Evolutionary conservation across 2,329 filamentous ascomycete genomes (phyloP).

Genomic region (Aspergillus caelatus): DNA sequence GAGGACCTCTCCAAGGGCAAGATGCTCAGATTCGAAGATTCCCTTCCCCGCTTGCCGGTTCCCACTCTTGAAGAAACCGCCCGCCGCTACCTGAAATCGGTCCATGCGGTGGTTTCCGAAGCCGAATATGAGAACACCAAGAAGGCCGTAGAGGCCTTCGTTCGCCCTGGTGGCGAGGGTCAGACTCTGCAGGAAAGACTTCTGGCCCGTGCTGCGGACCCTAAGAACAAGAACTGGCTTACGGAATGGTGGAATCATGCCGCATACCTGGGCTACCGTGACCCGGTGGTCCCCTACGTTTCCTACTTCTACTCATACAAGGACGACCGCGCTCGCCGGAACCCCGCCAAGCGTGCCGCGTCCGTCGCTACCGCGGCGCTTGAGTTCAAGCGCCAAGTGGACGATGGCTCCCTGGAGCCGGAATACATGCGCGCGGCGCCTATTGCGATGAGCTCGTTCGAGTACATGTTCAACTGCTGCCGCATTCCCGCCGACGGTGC

Average conservation of each 20-base stretch:
- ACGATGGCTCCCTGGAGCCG: conserved; percentile 79
- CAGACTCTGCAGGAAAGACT: conserved; percentile 86
- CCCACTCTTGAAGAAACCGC: conserved; percentile 67
- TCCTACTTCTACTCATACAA: conserved; percentile 99
- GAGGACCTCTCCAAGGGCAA: conserved; percentile 65
- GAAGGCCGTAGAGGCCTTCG: conserved; percentile 84
- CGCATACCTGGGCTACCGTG: conserved; percentile 89
- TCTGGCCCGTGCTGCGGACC: conserved; percentile 74
- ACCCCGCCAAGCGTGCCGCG: conserved; percentile 90
- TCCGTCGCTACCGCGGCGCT: conserved; percentile 83
- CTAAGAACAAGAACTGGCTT: conserved; percentile 88
- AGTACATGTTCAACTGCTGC: conserved; percentile 98
- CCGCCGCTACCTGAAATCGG: conserved; percentile 67
- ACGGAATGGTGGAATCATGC: conserved; percentile 98
- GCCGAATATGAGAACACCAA: conserved; percentile 65
- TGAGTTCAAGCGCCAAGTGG: conserved; percentile 94
- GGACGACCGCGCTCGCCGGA: conserved; percentile 83
- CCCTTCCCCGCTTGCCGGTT: conserved; percentile 64
- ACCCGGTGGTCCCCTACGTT: conserved; percentile 95
- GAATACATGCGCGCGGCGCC: conserved; percentile 99
- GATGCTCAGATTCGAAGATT: conserved; percentile 69
- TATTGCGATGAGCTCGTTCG: conserved; percentile 97
- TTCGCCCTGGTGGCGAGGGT: conserved; percentile 82
- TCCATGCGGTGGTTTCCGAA: conserved; percentile 63
- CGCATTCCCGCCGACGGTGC: conserved; percentile 80